A percentile compares a stretch with the other conserved stretches of the same genome.
phyloP scores from a whole-genome alignment of 768 basidiomycete genomes.

The Saitozyma podzolica region DNA sequence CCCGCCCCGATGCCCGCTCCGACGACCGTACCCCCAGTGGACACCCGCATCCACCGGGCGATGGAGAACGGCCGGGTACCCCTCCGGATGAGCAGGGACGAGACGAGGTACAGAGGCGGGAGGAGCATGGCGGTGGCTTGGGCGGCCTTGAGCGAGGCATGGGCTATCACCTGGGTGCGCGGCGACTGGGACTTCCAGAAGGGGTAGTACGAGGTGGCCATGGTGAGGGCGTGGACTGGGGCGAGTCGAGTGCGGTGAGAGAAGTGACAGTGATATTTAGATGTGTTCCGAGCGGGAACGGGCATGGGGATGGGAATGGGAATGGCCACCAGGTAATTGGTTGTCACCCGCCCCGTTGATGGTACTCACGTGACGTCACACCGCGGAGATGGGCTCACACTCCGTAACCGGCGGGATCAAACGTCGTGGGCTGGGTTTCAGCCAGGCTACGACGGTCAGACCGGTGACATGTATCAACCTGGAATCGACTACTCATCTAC shows the following conservation, averaged over 20 bases:
- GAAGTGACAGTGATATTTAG: neutral
- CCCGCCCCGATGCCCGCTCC: constrained; percentile 29
- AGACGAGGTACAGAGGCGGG: constrained; percentile 43
- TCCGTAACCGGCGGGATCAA: too few relatives aligned
- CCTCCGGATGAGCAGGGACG: constrained; percentile 23
- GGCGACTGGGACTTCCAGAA: constrained; percentile 22
- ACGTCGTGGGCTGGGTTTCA: too few relatives aligned
- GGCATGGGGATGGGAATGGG: too few relatives aligned
- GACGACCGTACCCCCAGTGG: constrained; percentile 15
- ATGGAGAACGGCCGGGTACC: constrained; percentile 31
- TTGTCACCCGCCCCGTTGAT: too few relatives aligned
- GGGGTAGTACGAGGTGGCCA: constrained; percentile 30
- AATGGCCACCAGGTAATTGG: too few relatives aligned
- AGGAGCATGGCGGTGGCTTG: constrained; percentile 39
- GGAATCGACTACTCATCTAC: too few relatives aligned
- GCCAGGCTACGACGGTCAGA: too few relatives aligned
- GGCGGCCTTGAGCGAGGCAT: constrained; percentile 43
- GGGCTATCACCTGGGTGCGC: constrained; percentile 37
- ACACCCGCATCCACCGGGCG: constrained; percentile 27
- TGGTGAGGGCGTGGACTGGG: neutral
- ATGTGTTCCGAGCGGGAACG: too few relatives aligned
- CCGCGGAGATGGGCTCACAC: too few relatives aligned
- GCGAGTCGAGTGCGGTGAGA: neutral
- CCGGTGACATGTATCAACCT: too few relatives aligned
- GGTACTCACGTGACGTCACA: too few relatives aligned